Evolutionary conservation across 768 basidiomycete species (phyloP), one percentile per base, ranked within the genome.

Genomic region (Russula sp.): DNA sequence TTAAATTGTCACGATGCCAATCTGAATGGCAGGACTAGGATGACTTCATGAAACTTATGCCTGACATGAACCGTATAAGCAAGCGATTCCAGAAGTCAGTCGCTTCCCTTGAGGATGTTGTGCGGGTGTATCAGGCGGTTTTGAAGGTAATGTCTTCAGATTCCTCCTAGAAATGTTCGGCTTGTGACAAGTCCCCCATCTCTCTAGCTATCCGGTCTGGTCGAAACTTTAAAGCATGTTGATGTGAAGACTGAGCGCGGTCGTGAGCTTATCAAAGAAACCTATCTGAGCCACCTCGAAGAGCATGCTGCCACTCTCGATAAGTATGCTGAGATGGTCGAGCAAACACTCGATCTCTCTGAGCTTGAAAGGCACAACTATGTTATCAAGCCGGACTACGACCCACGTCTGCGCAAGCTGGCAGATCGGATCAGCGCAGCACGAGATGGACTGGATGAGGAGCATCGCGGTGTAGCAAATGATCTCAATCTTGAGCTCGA

Each of bases 41-140:
- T 57, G 90, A 93, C 36, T 90, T 84, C 69, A 77, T 99, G 68
- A 93, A 90, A 69, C 71, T 83, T 18, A 93, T 99, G 86, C 97
- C 97, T 0, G 97, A 99, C 70, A 83, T 99, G 72, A 88, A 88
- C 66, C 84, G 97, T 2, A 80, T 99, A 22, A 86, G 87, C 69
- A 98, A 98, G 72, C 83, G 90, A 18, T 95, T 99, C 74, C 88
- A 92, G 72, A 89, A 88, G 65, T 81, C 84, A 0, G 79, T 83
- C 5, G 94, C 94, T 0, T 84, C 85, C 0, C 81, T 99, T 6
- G 94, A 98, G 68, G 95, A 99, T 68, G 93, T 98, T 7, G 93
- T 98, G 10, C 84, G 96, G 2, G 88, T 96, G 0, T 98, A 98
- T 71, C 96, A 99, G 71, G 93, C 95, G 1, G 85, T 94, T 1